A percentile compares a stretch with the other conserved stretches of the same genome.
phyloP scores from a whole-genome alignment of 176 grass and related monocot species.

The Eleusine indica region DNA sequence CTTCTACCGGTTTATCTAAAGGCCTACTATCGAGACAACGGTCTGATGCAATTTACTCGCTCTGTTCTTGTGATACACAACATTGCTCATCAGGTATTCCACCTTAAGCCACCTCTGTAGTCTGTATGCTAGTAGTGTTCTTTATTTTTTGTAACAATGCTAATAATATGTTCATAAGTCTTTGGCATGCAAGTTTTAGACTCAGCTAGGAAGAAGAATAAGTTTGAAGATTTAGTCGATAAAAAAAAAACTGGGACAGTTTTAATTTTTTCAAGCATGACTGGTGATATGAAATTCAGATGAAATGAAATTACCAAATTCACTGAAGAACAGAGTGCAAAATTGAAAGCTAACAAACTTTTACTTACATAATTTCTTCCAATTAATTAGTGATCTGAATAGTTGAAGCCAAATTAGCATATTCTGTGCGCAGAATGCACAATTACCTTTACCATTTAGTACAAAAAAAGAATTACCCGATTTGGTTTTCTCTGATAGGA shows the following conservation, averaged over 20 bases:
- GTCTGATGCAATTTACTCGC: slow-evolving; percentile 81
- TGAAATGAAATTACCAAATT: not conserved
- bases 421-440: not conserved
- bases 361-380: not conserved
- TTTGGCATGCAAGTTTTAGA: not conserved
- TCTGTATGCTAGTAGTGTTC: not conserved
- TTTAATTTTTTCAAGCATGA: not conserved
- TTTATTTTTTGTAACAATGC: not conserved
- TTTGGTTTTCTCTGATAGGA: not conserved
- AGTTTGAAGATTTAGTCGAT: not conserved
- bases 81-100: slow-evolving; percentile 87
- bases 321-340: not conserved
- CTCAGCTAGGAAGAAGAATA: not conserved
- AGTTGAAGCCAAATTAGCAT: not conserved
- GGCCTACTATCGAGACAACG: slow-evolving; percentile 91
- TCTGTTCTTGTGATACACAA: slow-evolving; percentile 97
- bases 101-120: not conserved
- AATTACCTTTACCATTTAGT: not conserved
- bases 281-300: not conserved
- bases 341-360: not conserved
- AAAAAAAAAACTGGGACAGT: not conserved
- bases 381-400: not conserved
- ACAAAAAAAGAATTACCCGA: not conserved
- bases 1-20: slow-evolving; percentile 88
- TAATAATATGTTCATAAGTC: not conserved